Base-by-base conservation (phyloP, 1,139 yeast genomes). In the Yamadazyma jaroonii region DNA sequence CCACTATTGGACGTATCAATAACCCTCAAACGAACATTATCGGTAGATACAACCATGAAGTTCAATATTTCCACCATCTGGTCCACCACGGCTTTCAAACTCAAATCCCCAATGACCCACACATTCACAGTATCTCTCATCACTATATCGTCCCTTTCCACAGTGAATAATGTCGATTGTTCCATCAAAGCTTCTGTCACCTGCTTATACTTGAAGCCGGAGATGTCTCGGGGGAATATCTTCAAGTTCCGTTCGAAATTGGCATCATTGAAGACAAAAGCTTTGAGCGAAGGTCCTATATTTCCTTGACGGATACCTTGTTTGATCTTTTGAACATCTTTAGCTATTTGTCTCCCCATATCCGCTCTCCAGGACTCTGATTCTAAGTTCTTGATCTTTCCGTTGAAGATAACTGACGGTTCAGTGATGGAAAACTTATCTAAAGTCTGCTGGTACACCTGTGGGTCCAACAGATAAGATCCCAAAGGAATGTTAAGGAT, bases 401-500 rank as follows among this genome's bases (percentile, higher is more conserved):
- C 97, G 57, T 92, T 86, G 29, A 80, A 77, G 37, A 88, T 72
- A 4, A 87, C 64, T 0, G 77, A 61, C 0, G 90, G 81, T 1
- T 59, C 54, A 0, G 49, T 40, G 25, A 83, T 59, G 2, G 78
- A 76, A 44, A 54, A 70, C 34, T 48, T 58, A 4, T 49, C 52
- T 11, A 49, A 47, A 0, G 64, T 49, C 3, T 59, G 55, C 4
- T 41, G 22, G 22, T 50, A 49, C 9, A 54, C 43, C 11, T 32
- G 45, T 10, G 73, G 49, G 36, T 67, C 62, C 35, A 69, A 62
- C 12, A 57, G 55, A 25, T 39, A 47, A 12, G 32, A 36, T 1
- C 35, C 41, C 3, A 43, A 29, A 6, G 41, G 42, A n/a, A 67
- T 53, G 1, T 51, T 42, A n/a, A 68, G 47, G 4, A 68, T 40